phyloP scores from a whole-genome alignment of 1,139 yeast genomes.

The Petasospora fabianii region DNA sequence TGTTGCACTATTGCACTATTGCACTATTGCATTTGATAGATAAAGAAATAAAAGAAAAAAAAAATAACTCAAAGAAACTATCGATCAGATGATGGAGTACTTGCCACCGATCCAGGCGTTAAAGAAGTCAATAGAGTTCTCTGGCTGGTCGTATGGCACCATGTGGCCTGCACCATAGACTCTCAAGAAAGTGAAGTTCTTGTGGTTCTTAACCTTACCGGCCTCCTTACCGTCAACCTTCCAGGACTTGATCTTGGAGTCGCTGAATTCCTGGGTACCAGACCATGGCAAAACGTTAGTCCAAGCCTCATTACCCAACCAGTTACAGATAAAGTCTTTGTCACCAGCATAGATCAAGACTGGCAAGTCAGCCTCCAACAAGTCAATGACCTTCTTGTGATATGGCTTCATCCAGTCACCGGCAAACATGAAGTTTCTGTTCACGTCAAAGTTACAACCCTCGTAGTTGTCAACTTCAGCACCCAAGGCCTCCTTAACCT shows the following conservation, averaged over 20 bases:
- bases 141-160: conserved; percentile 84
- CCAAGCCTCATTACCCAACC: conserved; percentile 90
- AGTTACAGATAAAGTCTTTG: conserved; percentile 81
- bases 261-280: conserved; percentile 48
- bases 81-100: conserved; percentile 30
- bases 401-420: conserved; percentile 94
- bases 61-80: background rate
- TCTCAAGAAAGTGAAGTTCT: conserved; percentile 57
- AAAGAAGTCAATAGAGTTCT: conserved; percentile 67
- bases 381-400: conserved; percentile 54
- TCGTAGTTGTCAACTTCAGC: conserved; percentile 84
- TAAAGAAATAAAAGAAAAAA: background rate
- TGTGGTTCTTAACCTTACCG: conserved; percentile 55
- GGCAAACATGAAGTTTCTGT: conserved; percentile 77
- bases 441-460: conserved; percentile 82
- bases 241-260: conserved; percentile 39
- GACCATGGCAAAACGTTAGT: conserved; percentile 66
- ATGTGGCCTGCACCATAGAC: conserved; percentile 68
- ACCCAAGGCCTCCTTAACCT: conserved; percentile 78
- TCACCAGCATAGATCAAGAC: conserved; percentile 82
- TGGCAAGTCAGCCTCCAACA: conserved; percentile 58
- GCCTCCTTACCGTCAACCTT: conserved; percentile 43
- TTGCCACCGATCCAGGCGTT: conserved; percentile 71
- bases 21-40: background rate
- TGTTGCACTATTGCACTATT: no score